Evolutionary conservation across 257 asterid genomes (phyloP), one percentile per base, ranked within the genome.

Genomic region (Misopates orontium): DNA sequence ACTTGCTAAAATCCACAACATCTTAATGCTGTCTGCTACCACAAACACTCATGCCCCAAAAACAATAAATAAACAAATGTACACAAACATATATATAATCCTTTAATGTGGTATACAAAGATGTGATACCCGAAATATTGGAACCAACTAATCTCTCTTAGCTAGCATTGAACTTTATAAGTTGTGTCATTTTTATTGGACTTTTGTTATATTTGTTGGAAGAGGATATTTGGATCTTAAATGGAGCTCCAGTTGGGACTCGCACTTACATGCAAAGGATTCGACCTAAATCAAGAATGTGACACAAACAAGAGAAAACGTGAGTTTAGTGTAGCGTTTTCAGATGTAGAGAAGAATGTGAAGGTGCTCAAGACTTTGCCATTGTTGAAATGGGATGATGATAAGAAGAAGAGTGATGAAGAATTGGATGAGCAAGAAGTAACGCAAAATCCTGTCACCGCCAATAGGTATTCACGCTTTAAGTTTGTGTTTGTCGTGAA

Each of bases 201-300:
- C n/a, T n/a, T n/a, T n/a, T n/a, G n/a, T n/a, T n/a, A n/a, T n/a
- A n/a, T 36, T 36, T 36, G 42, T 36, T 36, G 42, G 42, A 36
- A 5, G 1, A 36, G 10, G 8, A 8, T 3, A 3, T 3, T 8
- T 36, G 11, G 4, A 42, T 16, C 11, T 12, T 11, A 56, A 32
- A 85, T 82, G 89, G 91, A 84, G 60, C 87, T 87, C 60, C 79
- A 73, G 52, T 66, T 87, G 71, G 80, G 77, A 66, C 89, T 87
- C 17, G 50, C 82, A 45, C 78, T 82, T 39, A 72, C 79, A 4
- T 55, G 55, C 21, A 55, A 58, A 60, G 71, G 75, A 69, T 57
- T 78, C 75, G 82, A 76, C 73, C 71, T 75, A 45, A 62, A 77
- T 56, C 74, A 51, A 56, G 44, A 56, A 0, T 20, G 39, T 21